Evolutionary conservation across 2,329 filamentous ascomycete species (phyloP).

Genomic region (Aspergillus sp.): DNA sequence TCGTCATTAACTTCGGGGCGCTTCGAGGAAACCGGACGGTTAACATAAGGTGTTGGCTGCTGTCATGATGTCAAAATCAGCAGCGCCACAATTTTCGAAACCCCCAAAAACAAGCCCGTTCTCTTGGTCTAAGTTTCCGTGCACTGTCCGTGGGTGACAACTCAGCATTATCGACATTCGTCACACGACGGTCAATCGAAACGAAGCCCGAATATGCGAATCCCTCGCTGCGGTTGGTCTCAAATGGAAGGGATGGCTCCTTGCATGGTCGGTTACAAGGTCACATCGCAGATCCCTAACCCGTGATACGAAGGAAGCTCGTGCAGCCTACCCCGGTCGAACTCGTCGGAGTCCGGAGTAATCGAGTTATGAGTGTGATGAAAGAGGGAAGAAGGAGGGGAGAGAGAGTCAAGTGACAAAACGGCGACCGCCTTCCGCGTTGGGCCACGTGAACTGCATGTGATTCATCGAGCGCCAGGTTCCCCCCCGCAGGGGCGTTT

Average conservation of each 20-base stretch:
- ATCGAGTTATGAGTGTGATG: not conserved
- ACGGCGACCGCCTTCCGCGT: not conserved
- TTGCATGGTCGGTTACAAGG: not conserved
- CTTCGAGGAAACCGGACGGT: not conserved
- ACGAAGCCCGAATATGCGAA: too few species aligned
- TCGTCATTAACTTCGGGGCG: not conserved
- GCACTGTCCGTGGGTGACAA: not conserved
- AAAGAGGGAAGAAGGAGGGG: not conserved
- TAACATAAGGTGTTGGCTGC: not conserved
- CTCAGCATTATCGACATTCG: not conserved
- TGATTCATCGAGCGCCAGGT: not conserved
- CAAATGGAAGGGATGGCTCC: not conserved
- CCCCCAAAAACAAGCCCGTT: not conserved
- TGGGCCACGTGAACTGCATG: not conserved
- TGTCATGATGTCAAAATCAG: conserved; percentile 8
- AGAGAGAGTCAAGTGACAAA: too few species aligned
- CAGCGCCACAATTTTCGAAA: conserved; percentile 3
- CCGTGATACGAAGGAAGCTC: not conserved
- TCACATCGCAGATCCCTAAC: not conserved
- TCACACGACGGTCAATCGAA: not conserved
- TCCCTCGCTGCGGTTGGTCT: not conserved
- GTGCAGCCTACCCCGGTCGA: not conserved
- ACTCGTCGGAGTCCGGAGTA: not conserved
- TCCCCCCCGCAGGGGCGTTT: not conserved
- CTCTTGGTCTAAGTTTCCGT: not conserved